Base-by-base conservation (phyloP, 768 basidiomycete genomes). In the Mycena metata region DNA sequence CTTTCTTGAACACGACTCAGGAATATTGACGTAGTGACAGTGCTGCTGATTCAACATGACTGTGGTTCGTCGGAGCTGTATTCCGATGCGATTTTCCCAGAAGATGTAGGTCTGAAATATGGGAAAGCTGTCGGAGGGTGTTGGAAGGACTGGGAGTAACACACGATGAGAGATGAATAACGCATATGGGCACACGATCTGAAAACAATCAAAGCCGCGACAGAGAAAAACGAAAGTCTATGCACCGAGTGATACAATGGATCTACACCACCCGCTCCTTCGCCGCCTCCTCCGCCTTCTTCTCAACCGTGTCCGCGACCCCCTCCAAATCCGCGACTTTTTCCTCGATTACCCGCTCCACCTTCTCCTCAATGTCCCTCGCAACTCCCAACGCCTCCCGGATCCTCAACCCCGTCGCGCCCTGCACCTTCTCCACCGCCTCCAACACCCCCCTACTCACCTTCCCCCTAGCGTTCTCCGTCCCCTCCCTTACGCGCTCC, bases 401-500 rank as follows among this genome's bases (percentile, higher is more conserved):
- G 50, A 96, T 73, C 80, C 90, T 92, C 75, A 96, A 75, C 0
- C 95, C 95, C 2, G 94, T 95, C 35, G 79, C 75, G 61, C 88
- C 84, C 51, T 67, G 66, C 13, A 67, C 23, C 26, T 35, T 17
- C 52, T 55, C 51, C 26, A 67, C 47, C 42, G 52, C 66, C 52
- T 19, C 35, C 42, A 47, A 1, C 26, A 67, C 66, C 11, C 59
- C 66, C n/a, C 43, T 30, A 9, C 54, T 33, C 19, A 24, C 52
- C 9, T 3, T 30, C 23, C 35, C 54, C 19, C 39, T 39, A 39
- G 55, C 60, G 13, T 9, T 10, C 35, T 9, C 11, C 19, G 39
- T 36, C 52, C 46, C 24, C 30, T 68, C 67, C 0, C 35, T n/a
- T 16, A 62, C 42, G 33, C 60, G 51, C 36, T 47, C 67, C 67